Conservation (phyloP, 2,329 filamentous ascomycete species). For the Penicillium sp. region DNA sequence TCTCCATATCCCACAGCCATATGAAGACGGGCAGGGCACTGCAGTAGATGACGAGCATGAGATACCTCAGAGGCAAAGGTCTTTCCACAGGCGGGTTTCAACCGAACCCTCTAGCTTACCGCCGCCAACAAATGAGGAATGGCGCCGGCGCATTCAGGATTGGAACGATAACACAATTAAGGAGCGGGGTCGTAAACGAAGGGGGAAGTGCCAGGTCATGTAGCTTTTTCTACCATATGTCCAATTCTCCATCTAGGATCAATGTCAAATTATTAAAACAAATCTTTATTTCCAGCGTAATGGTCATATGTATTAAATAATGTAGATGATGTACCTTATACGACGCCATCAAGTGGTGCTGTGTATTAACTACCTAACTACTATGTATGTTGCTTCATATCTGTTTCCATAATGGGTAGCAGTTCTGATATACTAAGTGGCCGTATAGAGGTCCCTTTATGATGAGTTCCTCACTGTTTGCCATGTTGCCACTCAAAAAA, state of each 20-base stretch:
- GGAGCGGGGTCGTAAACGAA: conserved; percentile 35
- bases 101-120: conserved; percentile 35
- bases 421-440: neutral
- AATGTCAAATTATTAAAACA: neutral
- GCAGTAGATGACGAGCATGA: conserved; percentile 23
- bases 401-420: neutral
- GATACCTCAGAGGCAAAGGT: conserved; percentile 20
- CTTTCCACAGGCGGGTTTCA: conserved; percentile 32
- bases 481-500: neutral
- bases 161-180: conserved; percentile 42
- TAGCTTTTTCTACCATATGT: conserved; percentile 21
- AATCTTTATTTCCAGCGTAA: neutral
- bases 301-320: neutral
- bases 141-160: conserved; percentile 41
- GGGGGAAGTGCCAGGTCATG: conserved; percentile 42
- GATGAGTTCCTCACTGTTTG: neutral
- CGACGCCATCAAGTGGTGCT: neutral
- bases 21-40: conserved; percentile 21
- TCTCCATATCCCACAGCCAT: conserved; percentile 24
- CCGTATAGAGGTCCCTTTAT: neutral
- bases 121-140: conserved; percentile 35
- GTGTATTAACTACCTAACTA: neutral
- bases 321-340: neutral
- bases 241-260: neutral
- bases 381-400: neutral